Evolutionary conservation across 306 rosid genomes (phyloP), one percentile per base, ranked within the genome.

Genomic region (Ormosia semicastrata): DNA sequence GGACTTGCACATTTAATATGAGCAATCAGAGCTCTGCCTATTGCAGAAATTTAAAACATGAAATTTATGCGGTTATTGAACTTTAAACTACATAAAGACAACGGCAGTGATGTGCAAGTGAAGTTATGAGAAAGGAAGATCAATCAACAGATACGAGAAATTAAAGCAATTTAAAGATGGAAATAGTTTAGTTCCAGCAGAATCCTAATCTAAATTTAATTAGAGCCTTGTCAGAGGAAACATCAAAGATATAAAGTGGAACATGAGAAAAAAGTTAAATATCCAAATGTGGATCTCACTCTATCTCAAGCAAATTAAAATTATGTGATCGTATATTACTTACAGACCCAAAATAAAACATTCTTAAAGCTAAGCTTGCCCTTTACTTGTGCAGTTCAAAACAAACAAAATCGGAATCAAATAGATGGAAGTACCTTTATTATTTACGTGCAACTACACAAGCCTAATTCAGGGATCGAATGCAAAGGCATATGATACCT

Each of bases 281-380:
- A 83, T 78, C 75, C 70, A 41, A 77, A 71, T 78, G 71, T 14
- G 49, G 70, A 84, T 65, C 58, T 78, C 33, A 66, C 4, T 73
- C 32, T 78, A 65, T 65, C 75, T 73, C 59, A 73, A 57, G 65
- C 59, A 63, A 46, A 78, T 14, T n/a, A 64, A 65, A 71, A 17
- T 64, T 62, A 34, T 65, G 17, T 63, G 63, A 14, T 52, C 0
- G 11, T 71, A 63, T 54, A 83, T 18, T 18, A 71, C 60, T 71
- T 77, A 71, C 82, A 77, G 7, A 77, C 40, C 47, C 7, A 65
- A 49, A 77, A 73, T 12, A 78, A 46, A 17, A 71, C 37, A 65
- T 24, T 43, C 52, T 56, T 47, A 39, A 71, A 73, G 46, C 87
- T 78, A 83, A 78, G 65, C 58, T 33, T 29, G 12, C 44, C 67